These are phyloP conservation scores for Epithemia pelagica DNA, from an alignment of 108 stramenopile species.

Conservation along the genomic window DNA sequence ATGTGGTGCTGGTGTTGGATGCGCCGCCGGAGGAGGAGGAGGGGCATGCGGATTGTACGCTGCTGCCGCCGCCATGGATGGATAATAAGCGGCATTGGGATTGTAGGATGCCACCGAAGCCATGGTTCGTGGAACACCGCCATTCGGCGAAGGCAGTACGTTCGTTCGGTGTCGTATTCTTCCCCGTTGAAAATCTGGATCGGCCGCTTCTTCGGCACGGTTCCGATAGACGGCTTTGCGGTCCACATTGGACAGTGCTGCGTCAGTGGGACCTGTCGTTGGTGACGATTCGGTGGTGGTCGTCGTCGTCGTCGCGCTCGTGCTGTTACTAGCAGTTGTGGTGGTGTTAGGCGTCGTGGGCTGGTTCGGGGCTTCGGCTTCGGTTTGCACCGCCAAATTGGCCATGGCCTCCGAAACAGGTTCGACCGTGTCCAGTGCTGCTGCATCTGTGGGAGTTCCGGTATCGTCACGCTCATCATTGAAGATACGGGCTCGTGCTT, in stretches of 20 bases:
- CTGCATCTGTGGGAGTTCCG: not conserved
- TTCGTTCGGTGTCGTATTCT: not conserved
- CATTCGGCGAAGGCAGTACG: not conserved
- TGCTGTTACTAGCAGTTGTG: not conserved
- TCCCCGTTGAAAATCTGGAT: slow-evolving; percentile 80
- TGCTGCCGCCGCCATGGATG: not conserved
- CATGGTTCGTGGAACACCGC: not conserved
- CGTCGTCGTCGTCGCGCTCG: not conserved
- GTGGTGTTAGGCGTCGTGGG: not conserved
- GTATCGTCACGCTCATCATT: slow-evolving; percentile 21
- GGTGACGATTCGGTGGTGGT: slow-evolving; percentile 10
- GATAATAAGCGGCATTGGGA: too few relatives aligned
- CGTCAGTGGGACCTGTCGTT: not conserved
- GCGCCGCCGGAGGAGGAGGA: not conserved
- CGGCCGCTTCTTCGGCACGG: slow-evolving; percentile 69
- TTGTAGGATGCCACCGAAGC: not conserved
- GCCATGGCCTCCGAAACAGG: not conserved
- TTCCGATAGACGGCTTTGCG: slow-evolving; percentile 77
- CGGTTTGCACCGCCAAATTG: not conserved
- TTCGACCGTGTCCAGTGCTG: slow-evolving; percentile 3
- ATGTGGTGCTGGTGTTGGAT: not conserved
- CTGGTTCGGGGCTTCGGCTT: not conserved
- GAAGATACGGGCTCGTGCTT: slow-evolving; percentile 89
- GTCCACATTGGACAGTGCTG: not conserved
- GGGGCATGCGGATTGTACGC: not conserved